These are phyloP conservation scores for Pichia ethanolica DNA, from an alignment of 805 yeast genomes.

Conservation along the genomic window DNA sequence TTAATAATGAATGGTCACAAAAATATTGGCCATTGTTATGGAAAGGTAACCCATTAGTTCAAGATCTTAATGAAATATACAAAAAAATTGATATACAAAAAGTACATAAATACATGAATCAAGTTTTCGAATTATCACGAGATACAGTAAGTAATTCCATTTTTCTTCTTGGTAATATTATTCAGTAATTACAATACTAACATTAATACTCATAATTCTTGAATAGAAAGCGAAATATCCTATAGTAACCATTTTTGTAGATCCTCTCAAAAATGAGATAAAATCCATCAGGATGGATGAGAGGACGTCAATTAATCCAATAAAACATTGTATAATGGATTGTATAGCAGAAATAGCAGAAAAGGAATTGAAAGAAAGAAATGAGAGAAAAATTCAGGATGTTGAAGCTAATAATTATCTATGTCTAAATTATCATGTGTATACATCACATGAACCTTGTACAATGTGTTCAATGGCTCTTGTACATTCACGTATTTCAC, in stretches of 20 bases:
- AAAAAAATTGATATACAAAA: conserved; percentile 35
- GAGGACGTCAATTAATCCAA: conserved; percentile 39
- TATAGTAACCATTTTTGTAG: conserved; percentile 55
- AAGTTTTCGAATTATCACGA: conserved; percentile 17
- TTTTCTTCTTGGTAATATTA: not conserved
- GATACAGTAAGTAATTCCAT: conserved; percentile 2
- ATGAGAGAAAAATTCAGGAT: conserved; percentile 5
- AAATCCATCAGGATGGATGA: conserved; percentile 35
- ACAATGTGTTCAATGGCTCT: conserved; percentile 96
- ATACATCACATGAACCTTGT: conserved; percentile 93
- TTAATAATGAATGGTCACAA: conserved; percentile 56
- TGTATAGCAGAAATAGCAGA: conserved; percentile 62
- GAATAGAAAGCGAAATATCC: conserved; percentile 26
- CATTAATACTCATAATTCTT: not conserved
- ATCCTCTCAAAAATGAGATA: conserved; percentile 39
- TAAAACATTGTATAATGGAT: conserved; percentile 68
- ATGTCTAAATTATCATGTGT: conserved; percentile 70
- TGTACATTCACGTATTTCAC: conserved; percentile 76
- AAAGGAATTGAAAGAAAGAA: conserved; percentile 38
- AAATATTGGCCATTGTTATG: conserved; percentile 83
- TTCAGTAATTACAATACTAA: too few relatives aligned
- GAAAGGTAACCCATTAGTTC: conserved; percentile 86
- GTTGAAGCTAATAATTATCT: conserved; percentile 39
- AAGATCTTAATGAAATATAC: conserved; percentile 44
- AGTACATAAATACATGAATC: conserved; percentile 30